phyloP scores from a whole-genome alignment of 495 filamentous ascomycete genomes.

The Penicillium malachiteum region DNA sequence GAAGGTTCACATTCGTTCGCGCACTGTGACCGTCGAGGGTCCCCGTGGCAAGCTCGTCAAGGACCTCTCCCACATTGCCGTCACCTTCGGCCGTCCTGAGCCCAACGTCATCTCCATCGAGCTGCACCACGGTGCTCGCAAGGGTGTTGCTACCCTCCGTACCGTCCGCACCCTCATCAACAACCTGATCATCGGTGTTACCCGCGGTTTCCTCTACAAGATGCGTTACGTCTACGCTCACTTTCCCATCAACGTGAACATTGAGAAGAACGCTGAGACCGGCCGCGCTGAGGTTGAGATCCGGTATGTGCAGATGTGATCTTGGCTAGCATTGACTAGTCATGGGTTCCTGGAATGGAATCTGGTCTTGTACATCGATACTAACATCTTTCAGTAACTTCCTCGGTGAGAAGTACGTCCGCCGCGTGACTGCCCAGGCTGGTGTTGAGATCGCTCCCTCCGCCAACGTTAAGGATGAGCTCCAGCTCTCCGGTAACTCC shows the following conservation, averaged over 20 bases:
- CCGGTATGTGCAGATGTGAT: conserved; percentile 60
- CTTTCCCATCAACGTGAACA: conserved; percentile 99
- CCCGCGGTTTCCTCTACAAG: conserved; percentile 99
- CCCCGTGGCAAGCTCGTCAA: conserved; percentile 93
- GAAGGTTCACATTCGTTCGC: conserved; percentile 93
- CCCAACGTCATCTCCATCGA: conserved; percentile 87
- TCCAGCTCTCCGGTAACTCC: conserved; percentile 88
- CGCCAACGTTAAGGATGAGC: conserved; percentile 94
- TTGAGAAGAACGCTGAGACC: conserved; percentile 93
- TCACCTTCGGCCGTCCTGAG: conserved; percentile 86
- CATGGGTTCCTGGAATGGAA: background rate
- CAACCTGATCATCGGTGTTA: conserved; percentile 97
- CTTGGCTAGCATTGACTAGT: background rate
- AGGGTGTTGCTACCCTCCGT: conserved; percentile 95
- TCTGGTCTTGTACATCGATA: background rate
- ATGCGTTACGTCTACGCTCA: conserved; percentile 99
- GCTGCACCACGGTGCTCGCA: conserved; percentile 95
- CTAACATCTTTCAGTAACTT: conserved; percentile 70
- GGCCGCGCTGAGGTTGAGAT: conserved; percentile 91
- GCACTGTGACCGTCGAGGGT: conserved; percentile 92
- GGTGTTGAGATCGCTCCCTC: conserved; percentile 90
- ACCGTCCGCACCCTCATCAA: conserved; percentile 96
- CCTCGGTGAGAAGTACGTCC: conserved; percentile 99
- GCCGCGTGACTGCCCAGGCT: conserved; percentile 78
- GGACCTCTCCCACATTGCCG: conserved; percentile 92